Evolutionary conservation across 495 filamentous ascomycete species (phyloP).

Genomic region (Lasiosphaeria ovina): DNA sequence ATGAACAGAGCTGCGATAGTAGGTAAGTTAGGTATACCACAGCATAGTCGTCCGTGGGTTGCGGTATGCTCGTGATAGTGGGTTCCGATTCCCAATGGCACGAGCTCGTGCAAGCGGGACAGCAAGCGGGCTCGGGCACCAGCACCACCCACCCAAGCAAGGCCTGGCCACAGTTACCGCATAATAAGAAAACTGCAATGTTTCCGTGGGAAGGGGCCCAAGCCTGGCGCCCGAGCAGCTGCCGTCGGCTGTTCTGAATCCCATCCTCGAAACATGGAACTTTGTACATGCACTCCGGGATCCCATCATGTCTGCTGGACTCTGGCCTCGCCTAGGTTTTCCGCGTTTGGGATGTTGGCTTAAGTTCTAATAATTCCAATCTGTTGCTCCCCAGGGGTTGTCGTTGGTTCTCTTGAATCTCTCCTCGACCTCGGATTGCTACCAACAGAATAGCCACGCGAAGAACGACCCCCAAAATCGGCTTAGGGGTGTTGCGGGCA

Average conservation of each 20-base stretch:
- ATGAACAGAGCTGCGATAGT: background rate
- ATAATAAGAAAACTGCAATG: background rate
- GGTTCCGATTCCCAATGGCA: background rate
- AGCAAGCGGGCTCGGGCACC: background rate
- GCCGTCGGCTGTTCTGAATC: background rate
- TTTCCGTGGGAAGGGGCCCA: conserved; percentile 7
- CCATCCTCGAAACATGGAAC: background rate
- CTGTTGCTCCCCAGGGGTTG: too few relatives aligned
- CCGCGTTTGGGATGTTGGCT: too few relatives aligned
- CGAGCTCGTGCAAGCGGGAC: background rate
- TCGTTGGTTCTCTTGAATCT: too few relatives aligned
- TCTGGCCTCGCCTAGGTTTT: too few relatives aligned
- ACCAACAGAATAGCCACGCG: too few relatives aligned
- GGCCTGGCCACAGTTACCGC: conserved; percentile 4
- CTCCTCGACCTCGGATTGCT: too few relatives aligned
- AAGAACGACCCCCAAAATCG: conserved; percentile 10
- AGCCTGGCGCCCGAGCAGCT: background rate
- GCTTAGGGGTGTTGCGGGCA: background rate
- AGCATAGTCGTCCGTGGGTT: conserved; percentile 9
- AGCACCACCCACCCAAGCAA: background rate
- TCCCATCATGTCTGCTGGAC: too few relatives aligned
- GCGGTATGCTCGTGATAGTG: conserved; percentile 5
- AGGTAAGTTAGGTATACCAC: conserved; percentile 2
- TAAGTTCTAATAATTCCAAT: too few relatives aligned
- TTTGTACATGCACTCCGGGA: too few relatives aligned